phyloP scores from a whole-genome alignment of 2,329 filamentous ascomycete species.

The Hymenoscyphus infarciens region DNA sequence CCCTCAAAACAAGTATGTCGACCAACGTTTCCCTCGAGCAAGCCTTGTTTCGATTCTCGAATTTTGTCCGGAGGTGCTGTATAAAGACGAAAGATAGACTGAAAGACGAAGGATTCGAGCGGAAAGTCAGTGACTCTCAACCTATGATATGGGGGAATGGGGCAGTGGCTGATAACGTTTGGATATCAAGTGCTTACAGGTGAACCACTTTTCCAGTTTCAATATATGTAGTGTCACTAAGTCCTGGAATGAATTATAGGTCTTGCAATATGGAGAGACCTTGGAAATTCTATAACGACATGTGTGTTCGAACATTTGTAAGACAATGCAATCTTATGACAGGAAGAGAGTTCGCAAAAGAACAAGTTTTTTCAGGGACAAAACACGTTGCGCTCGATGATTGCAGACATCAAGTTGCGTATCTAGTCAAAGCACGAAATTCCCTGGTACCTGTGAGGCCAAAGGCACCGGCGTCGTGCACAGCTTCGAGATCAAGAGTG shows the following conservation, averaged over 20 bases:
- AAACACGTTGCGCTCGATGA: slow-evolving; percentile 23
- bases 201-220: neutral
- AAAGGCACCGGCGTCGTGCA: neutral
- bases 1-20: slow-evolving; percentile 14
- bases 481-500: neutral
- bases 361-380: slow-evolving; percentile 9
- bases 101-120: neutral
- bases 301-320: slow-evolving; percentile 22
- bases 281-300: slow-evolving; percentile 20
- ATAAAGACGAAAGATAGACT: slow-evolving; percentile 9
- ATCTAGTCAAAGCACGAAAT: slow-evolving; percentile 19
- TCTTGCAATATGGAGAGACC: slow-evolving; percentile 17
- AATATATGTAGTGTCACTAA: neutral
- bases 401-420: slow-evolving; percentile 20
- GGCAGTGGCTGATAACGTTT: slow-evolving; percentile 19
- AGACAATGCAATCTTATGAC: slow-evolving; percentile 10
- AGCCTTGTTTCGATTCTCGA: slow-evolving; percentile 15
- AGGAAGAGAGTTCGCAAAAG: slow-evolving; percentile 11
- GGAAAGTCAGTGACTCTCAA: slow-evolving; percentile 8
- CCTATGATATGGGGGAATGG: slow-evolving; percentile 24
- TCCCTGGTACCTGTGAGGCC: neutral
- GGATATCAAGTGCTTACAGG: slow-evolving; percentile 18
- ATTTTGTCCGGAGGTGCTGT: slow-evolving; percentile 9
- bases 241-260: neutral
- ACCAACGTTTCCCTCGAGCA: slow-evolving; percentile 8